These are phyloP conservation scores for Tricholoma saponaceum DNA, from an alignment of 768 basidiomycete genomes.

Conservation along the genomic window DNA sequence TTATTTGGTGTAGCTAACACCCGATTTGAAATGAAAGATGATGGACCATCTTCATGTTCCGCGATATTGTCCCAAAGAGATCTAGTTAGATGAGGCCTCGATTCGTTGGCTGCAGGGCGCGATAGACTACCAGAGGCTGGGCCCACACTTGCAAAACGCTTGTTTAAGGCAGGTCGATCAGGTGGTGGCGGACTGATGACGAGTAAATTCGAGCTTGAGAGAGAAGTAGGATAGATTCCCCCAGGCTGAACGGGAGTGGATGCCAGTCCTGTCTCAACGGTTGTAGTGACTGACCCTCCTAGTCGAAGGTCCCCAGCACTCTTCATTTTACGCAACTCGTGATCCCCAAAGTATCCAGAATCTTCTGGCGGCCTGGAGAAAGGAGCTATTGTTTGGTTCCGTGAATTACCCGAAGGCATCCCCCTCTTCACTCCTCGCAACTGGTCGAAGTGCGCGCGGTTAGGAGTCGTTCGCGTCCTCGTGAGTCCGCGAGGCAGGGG, in stretches of 20 bases:
- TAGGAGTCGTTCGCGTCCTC: constrained; percentile 75
- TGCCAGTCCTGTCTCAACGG: constrained; percentile 21
- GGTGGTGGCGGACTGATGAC: constrained; percentile 31
- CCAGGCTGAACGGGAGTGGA: constrained; percentile 34
- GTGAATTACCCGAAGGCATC: constrained; percentile 20
- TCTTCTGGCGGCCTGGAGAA: constrained; percentile 31
- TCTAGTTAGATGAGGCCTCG: constrained; percentile 38
- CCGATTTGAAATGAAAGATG: constrained; percentile 12
- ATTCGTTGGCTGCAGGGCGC: constrained; percentile 31
- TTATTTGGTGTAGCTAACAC: constrained; percentile 12
- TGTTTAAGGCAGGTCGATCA: constrained; percentile 34
- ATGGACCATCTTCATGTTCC: constrained; percentile 19
- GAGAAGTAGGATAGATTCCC: constrained; percentile 54
- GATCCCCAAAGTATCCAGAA: constrained; percentile 41
- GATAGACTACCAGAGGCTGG: constrained; percentile 39
- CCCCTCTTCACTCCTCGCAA: constrained; percentile 31
- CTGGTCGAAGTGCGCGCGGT: constrained; percentile 48
- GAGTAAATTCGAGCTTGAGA: constrained; percentile 66
- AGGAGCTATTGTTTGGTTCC: constrained; percentile 14
- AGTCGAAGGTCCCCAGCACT: constrained; percentile 78
- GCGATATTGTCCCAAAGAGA: constrained; percentile 51
- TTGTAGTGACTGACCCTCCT: constrained; percentile 28
- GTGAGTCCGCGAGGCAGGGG: constrained; percentile 44
- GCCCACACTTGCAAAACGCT: constrained; percentile 69
- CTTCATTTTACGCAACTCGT: constrained; percentile 78